Evolutionary conservation across 1,284 basidiomycete species (phyloP).

Genomic region (Cryptococcus sp.): DNA sequence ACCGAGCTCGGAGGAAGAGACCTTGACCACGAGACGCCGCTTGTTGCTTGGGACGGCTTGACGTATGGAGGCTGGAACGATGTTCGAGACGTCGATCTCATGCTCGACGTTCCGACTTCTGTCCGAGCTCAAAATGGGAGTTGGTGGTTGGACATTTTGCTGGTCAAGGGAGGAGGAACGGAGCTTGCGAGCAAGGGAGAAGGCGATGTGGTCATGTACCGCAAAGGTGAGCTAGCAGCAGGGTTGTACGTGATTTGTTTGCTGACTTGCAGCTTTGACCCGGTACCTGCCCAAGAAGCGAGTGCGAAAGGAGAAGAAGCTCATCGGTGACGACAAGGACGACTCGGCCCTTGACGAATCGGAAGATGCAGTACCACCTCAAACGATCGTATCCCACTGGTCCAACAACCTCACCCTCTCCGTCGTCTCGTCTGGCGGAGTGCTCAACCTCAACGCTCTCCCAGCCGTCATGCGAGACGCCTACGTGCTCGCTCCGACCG

Average conservation of each 20-base stretch:
- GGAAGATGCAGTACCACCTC: constrained; percentile 10
- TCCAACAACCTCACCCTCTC: constrained; percentile 77
- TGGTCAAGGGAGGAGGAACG: constrained; percentile 58
- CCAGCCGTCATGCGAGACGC: constrained; percentile 55
- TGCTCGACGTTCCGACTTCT: constrained; percentile 69
- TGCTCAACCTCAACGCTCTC: constrained; percentile 57
- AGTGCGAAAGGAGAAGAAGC: constrained; percentile 73
- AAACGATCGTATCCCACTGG: constrained; percentile 68
- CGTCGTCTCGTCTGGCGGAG: constrained; percentile 64
- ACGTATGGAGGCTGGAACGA: constrained; percentile 77
- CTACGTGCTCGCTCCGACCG: constrained; percentile 52
- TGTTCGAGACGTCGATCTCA: constrained; percentile 57
- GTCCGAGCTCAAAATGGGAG: constrained; percentile 66
- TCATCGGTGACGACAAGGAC: constrained; percentile 53
- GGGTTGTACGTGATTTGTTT: constrained; percentile 3
- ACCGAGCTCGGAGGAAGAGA: constrained; percentile 31
- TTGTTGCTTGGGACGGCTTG: constrained; percentile 65
- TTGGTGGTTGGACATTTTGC: constrained; percentile 75
- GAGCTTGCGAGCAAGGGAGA: constrained; percentile 57
- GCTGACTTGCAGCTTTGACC: constrained; percentile 63
- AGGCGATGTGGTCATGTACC: constrained; percentile 62
- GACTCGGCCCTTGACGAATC: constrained; percentile 21
- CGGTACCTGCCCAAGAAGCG: constrained; percentile 70
- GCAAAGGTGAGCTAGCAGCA: constrained; percentile 61
- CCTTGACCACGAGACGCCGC: constrained; percentile 49